These are phyloP conservation scores for Warburgia ugandensis DNA, from an alignment of 164 flowering plant genomes.

Conservation along the genomic window DNA sequence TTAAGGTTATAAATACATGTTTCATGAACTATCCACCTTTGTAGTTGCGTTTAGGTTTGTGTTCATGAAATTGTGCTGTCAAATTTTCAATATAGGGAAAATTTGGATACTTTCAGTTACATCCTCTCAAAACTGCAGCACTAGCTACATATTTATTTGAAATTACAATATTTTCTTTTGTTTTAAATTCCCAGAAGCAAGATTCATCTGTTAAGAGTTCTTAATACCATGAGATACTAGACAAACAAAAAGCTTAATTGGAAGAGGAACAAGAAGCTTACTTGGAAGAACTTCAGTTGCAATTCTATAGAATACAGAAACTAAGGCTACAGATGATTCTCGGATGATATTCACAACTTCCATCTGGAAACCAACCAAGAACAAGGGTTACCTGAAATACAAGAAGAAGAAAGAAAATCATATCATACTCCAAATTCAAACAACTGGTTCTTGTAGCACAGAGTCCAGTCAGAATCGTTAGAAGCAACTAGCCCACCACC, in stretches of 20 bases:
- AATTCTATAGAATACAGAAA: background rate
- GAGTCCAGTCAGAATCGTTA: slow-evolving; percentile 67
- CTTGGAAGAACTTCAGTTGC: background rate
- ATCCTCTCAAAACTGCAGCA: too few species aligned
- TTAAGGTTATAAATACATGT: too few species aligned
- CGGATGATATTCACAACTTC: slow-evolving; percentile 1
- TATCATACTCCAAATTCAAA: slow-evolving; percentile 29
- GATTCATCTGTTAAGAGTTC: background rate
- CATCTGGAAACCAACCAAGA: slow-evolving; percentile 2
- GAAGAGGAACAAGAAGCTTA: background rate
- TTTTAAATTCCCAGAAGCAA: background rate
- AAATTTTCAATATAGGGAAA: too few species aligned
- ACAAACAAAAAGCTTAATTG: too few species aligned
- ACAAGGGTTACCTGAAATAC: slow-evolving; percentile 4
- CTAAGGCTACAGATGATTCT: slow-evolving; percentile 7
- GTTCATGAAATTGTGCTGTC: too few species aligned
- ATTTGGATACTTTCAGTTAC: too few species aligned
- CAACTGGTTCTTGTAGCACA: slow-evolving; percentile 47
- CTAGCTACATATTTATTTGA: background rate
- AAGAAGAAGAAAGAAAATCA: background rate
- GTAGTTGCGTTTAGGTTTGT: too few species aligned
- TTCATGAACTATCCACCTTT: too few species aligned
- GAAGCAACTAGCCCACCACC: slow-evolving; percentile 54
- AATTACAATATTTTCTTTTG: background rate
- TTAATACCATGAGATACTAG: background rate